Base-by-base conservation (phyloP, 176 grass and related monocot species). In the Phyllostachys edulis region DNA sequence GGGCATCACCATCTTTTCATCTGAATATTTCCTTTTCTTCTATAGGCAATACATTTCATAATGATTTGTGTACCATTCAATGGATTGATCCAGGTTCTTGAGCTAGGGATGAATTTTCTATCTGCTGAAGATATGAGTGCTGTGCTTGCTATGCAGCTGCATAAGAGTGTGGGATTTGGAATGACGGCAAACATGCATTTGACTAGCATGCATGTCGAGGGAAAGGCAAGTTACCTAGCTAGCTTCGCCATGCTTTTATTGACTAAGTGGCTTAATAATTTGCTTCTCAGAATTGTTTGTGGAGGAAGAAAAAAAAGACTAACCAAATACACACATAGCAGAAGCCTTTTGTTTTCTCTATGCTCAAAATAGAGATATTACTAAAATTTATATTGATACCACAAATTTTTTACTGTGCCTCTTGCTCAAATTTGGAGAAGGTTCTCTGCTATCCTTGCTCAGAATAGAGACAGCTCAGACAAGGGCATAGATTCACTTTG, bases 121-220 rank as follows among this genome's bases (percentile, higher is more conserved):
- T 92, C 96, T 4, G 93, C 89, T 83, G 91, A 98, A 64, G 96
- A 98, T 76, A 95, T 96, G 96, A 94, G 91, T 90, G 91, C 27
- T 67, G 85, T 94, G 65, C 91, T 98, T 94, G 89, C 93, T 76
- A 87, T 94, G 76, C 93, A 91, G 71, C 76, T 94, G 46, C 91
- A 86, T 72, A 92, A 94, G 88, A 88, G 77, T 39, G 64, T 97
- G 67, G 93, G 93, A 67, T 81, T 98, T 45, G 93, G 96, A 76
- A 92, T 98, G 79, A 94, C 91, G 13, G 72, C 91, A 90, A 94
- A 89, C 65, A 95, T 98, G 96, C 96, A 98, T 87, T 85, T 98
- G 71, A 95, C 96, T 75, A 87, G 93, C 79, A 98, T 98, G 89
- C 96, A 98, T 79, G 89, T 98, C 1, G 96, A 98, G 82, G 96